These are phyloP conservation scores for Ophiostoma quercus DNA, from an alignment of 2,329 filamentous ascomycete species.

Conservation along the genomic window DNA sequence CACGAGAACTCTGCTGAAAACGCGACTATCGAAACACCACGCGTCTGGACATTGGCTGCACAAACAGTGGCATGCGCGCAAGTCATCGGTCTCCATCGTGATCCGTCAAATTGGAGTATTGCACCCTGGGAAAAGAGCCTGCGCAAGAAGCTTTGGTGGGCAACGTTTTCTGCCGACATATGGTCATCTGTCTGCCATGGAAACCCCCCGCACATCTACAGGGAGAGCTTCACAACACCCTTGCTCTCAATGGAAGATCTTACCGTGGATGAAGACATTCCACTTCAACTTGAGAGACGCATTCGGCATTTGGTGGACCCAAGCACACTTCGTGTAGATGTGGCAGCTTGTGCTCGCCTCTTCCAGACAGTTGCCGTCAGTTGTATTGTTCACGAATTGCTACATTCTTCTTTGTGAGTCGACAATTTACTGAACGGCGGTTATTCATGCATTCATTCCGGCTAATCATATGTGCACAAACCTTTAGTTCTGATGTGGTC, in stretches of 20 bases:
- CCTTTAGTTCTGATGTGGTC: neutral
- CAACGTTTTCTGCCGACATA: slow-evolving; percentile 39
- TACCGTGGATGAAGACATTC: neutral
- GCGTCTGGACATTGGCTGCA: slow-evolving; percentile 34
- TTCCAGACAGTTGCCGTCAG: neutral
- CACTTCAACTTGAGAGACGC: neutral
- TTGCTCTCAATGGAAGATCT: neutral
- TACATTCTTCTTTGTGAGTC: slow-evolving; percentile 7
- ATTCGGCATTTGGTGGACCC: neutral
- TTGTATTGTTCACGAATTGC: neutral
- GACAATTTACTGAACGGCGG: no score
- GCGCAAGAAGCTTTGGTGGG: slow-evolving; percentile 45
- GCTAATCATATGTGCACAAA: neutral
- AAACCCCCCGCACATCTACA: slow-evolving; percentile 43
- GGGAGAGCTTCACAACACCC: slow-evolving; percentile 22
- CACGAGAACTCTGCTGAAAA: slow-evolving; percentile 43
- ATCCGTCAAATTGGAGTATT: slow-evolving; percentile 37
- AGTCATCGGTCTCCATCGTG: neutral
- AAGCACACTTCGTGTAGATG: neutral
- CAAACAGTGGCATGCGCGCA: neutral
- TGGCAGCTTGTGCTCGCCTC: neutral
- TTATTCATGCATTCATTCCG: neutral
- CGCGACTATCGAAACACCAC: slow-evolving; percentile 44
- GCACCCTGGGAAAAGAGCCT: slow-evolving; percentile 41
- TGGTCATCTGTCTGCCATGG: slow-evolving; percentile 46